Conservation (phyloP, 306 rosid genomes). For the Mucuna pruriens region DNA sequence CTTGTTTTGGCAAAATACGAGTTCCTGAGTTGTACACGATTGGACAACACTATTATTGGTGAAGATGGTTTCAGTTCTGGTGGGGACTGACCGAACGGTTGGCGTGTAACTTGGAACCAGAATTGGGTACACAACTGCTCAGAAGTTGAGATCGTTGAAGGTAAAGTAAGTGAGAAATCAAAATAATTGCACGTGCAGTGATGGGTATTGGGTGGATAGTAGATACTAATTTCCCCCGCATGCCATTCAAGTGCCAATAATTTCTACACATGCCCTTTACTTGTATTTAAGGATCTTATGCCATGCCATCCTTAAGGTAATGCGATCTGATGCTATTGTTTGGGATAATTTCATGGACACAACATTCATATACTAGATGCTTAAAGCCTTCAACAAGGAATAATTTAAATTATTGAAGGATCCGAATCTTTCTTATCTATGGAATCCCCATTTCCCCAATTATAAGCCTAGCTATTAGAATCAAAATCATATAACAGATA, state of each 20-base stretch:
- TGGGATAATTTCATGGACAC: background rate
- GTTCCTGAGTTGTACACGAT: slow-evolving; percentile 35
- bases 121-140: background rate
- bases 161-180: background rate
- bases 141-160: background rate
- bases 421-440: background rate
- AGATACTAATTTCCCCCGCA: slow-evolving; percentile 22
- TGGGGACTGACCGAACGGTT: slow-evolving; percentile 26
- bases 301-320: background rate
- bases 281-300: slow-evolving; percentile 7
- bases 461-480: background rate
- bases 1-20: slow-evolving; percentile 14
- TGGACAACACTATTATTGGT: slow-evolving; percentile 36
- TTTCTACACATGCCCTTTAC: slow-evolving; percentile 36
- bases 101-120: slow-evolving; percentile 29
- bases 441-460: slow-evolving; percentile 19
- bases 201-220: background rate
- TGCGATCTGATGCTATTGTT: background rate
- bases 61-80: slow-evolving; percentile 12
- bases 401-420: background rate
- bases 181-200: slow-evolving; percentile 50
- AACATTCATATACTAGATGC: slow-evolving; percentile 10
- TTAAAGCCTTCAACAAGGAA: background rate
- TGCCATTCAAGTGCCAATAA: slow-evolving; percentile 39
- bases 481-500: slow-evolving; percentile 8